Percentiles rank a stretch among this genome's conserved stretches.
Conservation (phyloP, 495 filamentous ascomycete genomes). For the Trichoderma gamsii region DNA sequence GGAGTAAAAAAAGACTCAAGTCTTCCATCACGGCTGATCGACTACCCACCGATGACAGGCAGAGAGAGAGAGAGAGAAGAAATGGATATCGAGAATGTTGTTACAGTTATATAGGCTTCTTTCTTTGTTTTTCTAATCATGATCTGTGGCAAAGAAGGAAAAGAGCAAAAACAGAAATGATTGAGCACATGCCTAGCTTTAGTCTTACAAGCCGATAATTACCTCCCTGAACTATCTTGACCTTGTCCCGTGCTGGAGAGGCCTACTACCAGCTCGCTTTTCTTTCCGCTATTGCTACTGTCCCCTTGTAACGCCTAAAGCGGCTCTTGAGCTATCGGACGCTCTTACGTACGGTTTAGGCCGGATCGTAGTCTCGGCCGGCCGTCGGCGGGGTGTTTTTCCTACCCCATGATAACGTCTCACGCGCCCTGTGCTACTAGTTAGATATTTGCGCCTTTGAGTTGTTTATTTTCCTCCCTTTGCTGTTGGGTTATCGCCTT, state of each 20-base stretch:
- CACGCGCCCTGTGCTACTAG: background rate
- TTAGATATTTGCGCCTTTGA: background rate
- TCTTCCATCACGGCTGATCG: background rate
- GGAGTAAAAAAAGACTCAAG: background rate
- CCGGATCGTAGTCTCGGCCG: constrained; percentile 10
- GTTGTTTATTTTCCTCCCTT: background rate
- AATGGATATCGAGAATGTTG: constrained; percentile 11
- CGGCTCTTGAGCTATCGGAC: background rate
- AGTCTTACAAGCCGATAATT: constrained; percentile 1
- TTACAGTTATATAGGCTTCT: background rate
- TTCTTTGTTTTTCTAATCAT: constrained; percentile 5
- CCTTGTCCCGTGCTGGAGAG: background rate
- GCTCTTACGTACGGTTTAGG: background rate
- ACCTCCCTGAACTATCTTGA: background rate
- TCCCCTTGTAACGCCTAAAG: background rate
- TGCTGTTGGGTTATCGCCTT: background rate
- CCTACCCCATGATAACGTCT: constrained; percentile 7
- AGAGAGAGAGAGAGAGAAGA: background rate
- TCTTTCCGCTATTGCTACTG: background rate
- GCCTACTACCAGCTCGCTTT: background rate
- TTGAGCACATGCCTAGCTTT: constrained; percentile 2
- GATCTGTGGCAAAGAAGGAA: background rate
- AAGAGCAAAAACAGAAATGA: background rate
- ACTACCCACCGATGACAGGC: background rate
- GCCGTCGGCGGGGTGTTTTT: constrained; percentile 10